Percentiles rank a stretch among this genome's conserved stretches.
phyloP scores from a whole-genome alignment of 2,329 filamentous ascomycete species.

The Colletotrichum lentis region DNA sequence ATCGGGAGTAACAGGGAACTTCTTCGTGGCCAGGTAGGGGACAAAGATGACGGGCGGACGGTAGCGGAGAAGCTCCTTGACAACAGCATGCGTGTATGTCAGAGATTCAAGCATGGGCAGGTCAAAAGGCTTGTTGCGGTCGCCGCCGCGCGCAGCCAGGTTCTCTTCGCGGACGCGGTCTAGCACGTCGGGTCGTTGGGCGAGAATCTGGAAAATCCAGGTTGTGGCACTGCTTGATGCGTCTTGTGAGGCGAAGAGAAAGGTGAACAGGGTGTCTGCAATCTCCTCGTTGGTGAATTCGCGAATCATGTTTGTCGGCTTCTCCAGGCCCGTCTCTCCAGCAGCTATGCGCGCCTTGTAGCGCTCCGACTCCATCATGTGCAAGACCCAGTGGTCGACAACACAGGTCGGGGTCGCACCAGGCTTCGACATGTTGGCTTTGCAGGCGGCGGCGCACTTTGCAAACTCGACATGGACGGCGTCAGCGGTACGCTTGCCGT shows the following conservation, averaged over 20 bases:
- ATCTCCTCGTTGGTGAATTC: conserved; percentile 61
- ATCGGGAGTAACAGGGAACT: conserved; percentile 55
- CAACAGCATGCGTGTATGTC: conserved; percentile 60
- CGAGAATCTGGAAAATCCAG: conserved; percentile 61
- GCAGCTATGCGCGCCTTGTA: conserved; percentile 69
- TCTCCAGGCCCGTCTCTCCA: conserved; percentile 56
- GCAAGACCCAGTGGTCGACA: conserved; percentile 78
- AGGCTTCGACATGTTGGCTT: conserved; percentile 70
- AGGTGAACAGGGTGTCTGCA: conserved; percentile 60
- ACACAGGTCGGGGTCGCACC: conserved; percentile 77
- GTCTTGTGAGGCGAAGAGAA: conserved; percentile 63
- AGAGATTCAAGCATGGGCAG: conserved; percentile 58
- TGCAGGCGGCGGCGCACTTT: conserved; percentile 75
- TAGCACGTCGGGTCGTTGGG: conserved; percentile 59
- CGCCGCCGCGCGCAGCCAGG: conserved; percentile 53
- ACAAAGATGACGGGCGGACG: conserved; percentile 64
- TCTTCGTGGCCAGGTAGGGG: conserved; percentile 58
- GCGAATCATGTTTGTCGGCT: conserved; percentile 57
- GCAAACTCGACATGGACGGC: conserved; percentile 75
- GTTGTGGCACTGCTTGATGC: conserved; percentile 62
- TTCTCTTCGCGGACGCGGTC: conserved; percentile 58
- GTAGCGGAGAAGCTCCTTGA: conserved; percentile 62
- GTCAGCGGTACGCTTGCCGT: conserved; percentile 77
- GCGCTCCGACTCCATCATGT: conserved; percentile 59
- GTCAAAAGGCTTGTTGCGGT: conserved; percentile 51